Percentiles rank a stretch among this genome's conserved stretches.
phyloP scores from a whole-genome alignment of 306 rosid species.

The Echinosophora koreensis region DNA sequence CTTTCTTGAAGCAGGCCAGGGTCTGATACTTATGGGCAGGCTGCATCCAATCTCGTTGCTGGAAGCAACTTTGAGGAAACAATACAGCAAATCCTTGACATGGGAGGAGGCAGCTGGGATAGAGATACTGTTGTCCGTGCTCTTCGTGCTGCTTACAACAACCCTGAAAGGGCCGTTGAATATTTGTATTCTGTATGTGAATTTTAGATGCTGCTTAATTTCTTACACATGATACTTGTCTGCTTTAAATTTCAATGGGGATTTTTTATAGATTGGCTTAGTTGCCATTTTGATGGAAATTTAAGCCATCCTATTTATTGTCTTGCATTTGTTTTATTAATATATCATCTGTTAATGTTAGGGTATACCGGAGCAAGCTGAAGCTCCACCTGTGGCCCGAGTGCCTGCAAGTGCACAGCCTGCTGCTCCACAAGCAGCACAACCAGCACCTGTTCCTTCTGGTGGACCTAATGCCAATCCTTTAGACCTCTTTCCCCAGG shows the following conservation, averaged over 20 bases:
- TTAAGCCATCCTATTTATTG: not conserved
- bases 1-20: constrained; percentile 63
- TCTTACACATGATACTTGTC: not conserved
- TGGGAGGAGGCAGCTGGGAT: constrained; percentile 97
- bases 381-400: constrained; percentile 65
- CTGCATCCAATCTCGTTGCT: constrained; percentile 90
- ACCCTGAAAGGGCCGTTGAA: constrained; percentile 96
- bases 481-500: constrained; percentile 94
- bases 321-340: not conserved
- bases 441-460: constrained; percentile 69
- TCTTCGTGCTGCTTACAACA: constrained; percentile 92
- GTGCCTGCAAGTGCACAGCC: constrained; percentile 65
- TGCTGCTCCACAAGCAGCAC: constrained; percentile 69
- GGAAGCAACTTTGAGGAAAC: constrained; percentile 85
- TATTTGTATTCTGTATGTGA: constrained; percentile 85
- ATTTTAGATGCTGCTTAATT: constrained; percentile 28
- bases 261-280: not conserved
- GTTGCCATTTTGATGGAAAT: constrained; percentile 5
- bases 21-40: constrained; percentile 76
- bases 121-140: constrained; percentile 90
- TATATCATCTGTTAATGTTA: constrained; percentile 37
- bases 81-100: constrained; percentile 81
- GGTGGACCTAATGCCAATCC: constrained; percentile 94
- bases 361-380: constrained; percentile 98
- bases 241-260: not conserved